A percentile compares a stretch with the other conserved stretches of the same genome.
Conservation (phyloP, 768 basidiomycete genomes). For the Peribolospora kevripleyi region DNA sequence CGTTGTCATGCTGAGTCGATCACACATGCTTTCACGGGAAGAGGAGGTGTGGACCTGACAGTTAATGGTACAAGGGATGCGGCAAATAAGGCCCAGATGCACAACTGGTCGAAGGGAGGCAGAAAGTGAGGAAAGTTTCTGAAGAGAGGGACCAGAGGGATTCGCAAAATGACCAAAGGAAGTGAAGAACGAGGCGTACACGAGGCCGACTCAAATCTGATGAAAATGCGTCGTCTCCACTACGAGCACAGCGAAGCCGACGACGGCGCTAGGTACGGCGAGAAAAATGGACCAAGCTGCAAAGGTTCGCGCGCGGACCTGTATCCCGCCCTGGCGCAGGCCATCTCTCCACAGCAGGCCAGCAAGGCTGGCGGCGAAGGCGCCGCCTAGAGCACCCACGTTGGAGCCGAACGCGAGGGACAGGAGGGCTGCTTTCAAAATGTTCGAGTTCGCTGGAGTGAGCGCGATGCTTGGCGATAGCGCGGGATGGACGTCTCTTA, state of each 20-base stretch:
- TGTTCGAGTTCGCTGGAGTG: constrained; percentile 9
- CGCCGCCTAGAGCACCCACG: constrained; percentile 70
- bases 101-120: no score
- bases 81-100: no score
- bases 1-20: no score
- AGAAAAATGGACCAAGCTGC: constrained; percentile 47
- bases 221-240: not conserved
- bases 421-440: constrained; percentile 28
- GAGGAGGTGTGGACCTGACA: no score
- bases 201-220: no score
- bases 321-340: constrained; percentile 44
- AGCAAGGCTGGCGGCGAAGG: constrained; percentile 67
- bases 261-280: not conserved
- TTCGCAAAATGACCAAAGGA: no score
- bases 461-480: constrained; percentile 2
- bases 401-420: constrained; percentile 62
- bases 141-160: no score
- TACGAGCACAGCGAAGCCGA: not conserved
- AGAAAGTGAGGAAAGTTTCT: no score
- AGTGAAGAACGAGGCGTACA: no score
- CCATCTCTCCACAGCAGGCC: constrained; percentile 65
- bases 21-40: no score
- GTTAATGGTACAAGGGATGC: no score
- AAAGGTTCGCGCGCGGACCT: constrained; percentile 38
- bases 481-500: not conserved